Base-by-base conservation (phyloP, 495 filamentous ascomycete species). In the Trichodelitschia bisporula region DNA sequence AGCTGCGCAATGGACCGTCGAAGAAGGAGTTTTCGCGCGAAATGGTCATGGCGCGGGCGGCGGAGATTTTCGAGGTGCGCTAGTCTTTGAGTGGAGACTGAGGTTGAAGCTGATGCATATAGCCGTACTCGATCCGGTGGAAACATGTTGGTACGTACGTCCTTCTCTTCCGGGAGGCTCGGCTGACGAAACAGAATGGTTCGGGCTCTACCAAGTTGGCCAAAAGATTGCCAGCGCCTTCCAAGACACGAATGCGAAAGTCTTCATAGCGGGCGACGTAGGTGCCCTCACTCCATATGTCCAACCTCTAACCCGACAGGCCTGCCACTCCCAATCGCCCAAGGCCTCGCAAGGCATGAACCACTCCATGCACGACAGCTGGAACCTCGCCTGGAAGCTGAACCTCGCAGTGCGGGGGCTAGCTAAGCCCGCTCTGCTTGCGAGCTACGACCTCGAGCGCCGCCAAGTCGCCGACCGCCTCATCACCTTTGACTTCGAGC, bases 111-210 rank as follows among this genome's bases (percentile, higher is more conserved):
- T n/a, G n/a, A n/a, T n/a, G n/a, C 14, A 59, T 80, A 39, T 44
- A 61, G 15, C 74, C 74, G 9, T 77, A 70, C 49, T 52, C 37
- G 0, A 59, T 77, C n/a, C 58, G 66, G 40, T 80, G 72, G 72
- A 72, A 71, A 46, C 45, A 51, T 10, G 55, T 72, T 2, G 40
- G 40, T 43, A 27, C 29, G 40, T n/a, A n/a, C 21, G 21, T 24
- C 28, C 10, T 15, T 18, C 10, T 19, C 10, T n/a, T n/a, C n/a
- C n/a, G n/a, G n/a, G n/a, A n/a, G n/a, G n/a, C n/a, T n/a, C n/a
- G n/a, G n/a, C n/a, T n/a, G n/a, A n/a, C n/a, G n/a, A n/a, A 4
- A 1, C 13, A 40, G 66, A 69, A 39, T 74, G 69, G 69, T 74
- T 67, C 39, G 66, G 64, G 2, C 65, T 66, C 17, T 74, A 74